Base-by-base conservation (phyloP, 2,329 filamentous ascomycete genomes). In the Colletotrichum scovillei region DNA sequence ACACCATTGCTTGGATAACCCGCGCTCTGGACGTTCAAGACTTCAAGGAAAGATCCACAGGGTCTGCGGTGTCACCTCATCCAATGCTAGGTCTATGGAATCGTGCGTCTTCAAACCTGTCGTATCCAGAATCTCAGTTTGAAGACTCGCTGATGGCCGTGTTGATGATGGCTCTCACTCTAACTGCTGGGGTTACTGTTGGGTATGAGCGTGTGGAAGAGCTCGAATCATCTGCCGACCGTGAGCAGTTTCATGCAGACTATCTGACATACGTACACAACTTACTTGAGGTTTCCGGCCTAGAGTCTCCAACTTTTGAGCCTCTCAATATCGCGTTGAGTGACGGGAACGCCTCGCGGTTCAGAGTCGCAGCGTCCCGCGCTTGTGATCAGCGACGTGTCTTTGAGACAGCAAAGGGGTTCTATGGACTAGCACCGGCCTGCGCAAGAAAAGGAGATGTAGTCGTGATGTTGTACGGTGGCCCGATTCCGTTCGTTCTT, bases 21-120 rank as follows among this genome's bases (percentile, higher is more conserved):
- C 46, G 42, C 22, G 24, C 55, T 12, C 24, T 68, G 30, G 57
- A 46, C 22, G 24, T 68, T 8, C 19, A 24, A 5, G 49, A 72
- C 24, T 72, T 63, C 38, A 72, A 58, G 38, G 65, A 68, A 19
- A 35, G 56, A 2, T 38, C 46, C 12, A n/a, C 14, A 4, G 12
- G 56, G 0, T 5, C 14, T 5, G 32, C 16, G 19, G 63, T 57
- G 5, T 38, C 28, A 26, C 19, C 7, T 2, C 69, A 62, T 5
- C 64, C 69, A 5, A 58, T 68, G 16, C 24, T 68, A 3, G 69
- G 49, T 5, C 26, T 72, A 1, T 72, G 69, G 64, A 28, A 68
- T 19, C 52, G 28, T 3, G 46, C 52, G 1, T 72, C 64, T 7
- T 68, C 69, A 9, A 58, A 57, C 5, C 38, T 42, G 2, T 26